Percentiles rank a stretch among this genome's conserved stretches.
phyloP scores from a whole-genome alignment of 73 alveolate species.

The Paramecium sexaurelia region DNA sequence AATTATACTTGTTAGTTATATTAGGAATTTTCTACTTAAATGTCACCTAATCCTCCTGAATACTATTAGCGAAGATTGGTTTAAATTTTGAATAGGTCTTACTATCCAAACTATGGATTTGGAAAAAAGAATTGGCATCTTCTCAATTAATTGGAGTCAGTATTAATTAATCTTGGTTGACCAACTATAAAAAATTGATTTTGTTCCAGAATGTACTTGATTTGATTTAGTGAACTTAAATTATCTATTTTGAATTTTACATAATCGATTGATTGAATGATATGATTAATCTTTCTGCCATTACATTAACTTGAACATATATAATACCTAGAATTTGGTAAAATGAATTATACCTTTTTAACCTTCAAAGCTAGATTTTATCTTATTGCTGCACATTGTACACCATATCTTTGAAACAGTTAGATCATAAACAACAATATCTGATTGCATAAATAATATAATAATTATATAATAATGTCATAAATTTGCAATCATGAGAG shows the following conservation, averaged over 20 bases:
- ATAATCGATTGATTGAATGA: background rate
- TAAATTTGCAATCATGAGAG: constrained; percentile 50
- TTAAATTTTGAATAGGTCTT: background rate
- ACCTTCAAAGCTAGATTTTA: constrained; percentile 50
- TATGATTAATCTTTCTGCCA: constrained; percentile 47
- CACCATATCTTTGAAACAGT: constrained; percentile 55
- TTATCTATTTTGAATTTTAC: too few relatives aligned
- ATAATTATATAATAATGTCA: constrained; percentile 10
- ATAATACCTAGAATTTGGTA: background rate
- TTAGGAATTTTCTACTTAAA: background rate
- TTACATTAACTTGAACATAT: constrained; percentile 25
- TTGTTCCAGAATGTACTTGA: background rate
- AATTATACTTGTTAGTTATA: background rate
- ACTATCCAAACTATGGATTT: background rate
- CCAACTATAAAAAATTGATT: constrained; percentile 1
- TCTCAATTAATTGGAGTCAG: constrained; percentile 17
- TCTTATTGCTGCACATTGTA: constrained; percentile 46
- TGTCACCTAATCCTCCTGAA: background rate
- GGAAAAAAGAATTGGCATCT: constrained; percentile 11
- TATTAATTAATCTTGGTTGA: constrained; percentile 5
- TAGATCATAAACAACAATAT: constrained; percentile 47
- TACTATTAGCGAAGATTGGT: background rate
- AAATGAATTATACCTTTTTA: background rate
- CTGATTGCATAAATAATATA: background rate
- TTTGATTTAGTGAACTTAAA: background rate